A percentile compares a stretch with the other conserved stretches of the same genome.
These are phyloP conservation scores for Candida tropicalis DNA, from an alignment of 1,139 yeast species.

Conservation along the genomic window DNA sequence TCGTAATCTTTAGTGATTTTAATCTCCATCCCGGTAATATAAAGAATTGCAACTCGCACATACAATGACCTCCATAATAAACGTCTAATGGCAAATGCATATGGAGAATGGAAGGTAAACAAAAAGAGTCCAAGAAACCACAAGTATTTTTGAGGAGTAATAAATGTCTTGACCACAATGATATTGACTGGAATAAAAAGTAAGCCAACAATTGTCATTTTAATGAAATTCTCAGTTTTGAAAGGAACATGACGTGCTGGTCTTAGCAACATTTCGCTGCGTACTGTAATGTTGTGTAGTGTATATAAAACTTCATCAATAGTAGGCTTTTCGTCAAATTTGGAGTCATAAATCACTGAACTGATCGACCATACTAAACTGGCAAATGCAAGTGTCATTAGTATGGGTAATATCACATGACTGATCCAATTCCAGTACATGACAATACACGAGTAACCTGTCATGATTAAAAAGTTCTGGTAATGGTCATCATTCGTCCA, in stretches of 20 bases:
- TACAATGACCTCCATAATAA: constrained; percentile 58
- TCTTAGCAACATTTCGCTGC: constrained; percentile 47
- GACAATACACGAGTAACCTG: constrained; percentile 41
- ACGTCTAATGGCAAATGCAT: constrained; percentile 52
- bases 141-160: constrained; percentile 38
- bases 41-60: constrained; percentile 42
- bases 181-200: constrained; percentile 54
- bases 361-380: constrained; percentile 50
- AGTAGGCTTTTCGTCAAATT: constrained; percentile 52
- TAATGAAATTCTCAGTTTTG: constrained; percentile 28
- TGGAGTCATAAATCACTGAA: constrained; percentile 45
- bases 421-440: constrained; percentile 47
- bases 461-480: constrained; percentile 48
- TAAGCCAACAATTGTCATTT: constrained; percentile 32
- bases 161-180: constrained; percentile 33
- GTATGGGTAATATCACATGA: constrained; percentile 39
- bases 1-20: constrained; percentile 23
- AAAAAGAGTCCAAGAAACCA: constrained; percentile 42
- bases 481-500: constrained; percentile 61
- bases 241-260: constrained; percentile 42
- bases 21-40: constrained; percentile 50
- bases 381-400: constrained; percentile 37
- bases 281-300: constrained; percentile 49
- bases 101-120: constrained; percentile 55
- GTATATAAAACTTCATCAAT: constrained; percentile 58